Evolutionary conservation across 2,329 filamentous ascomycete genomes (phyloP).

Genomic region (Nannizzia gypsea): DNA sequence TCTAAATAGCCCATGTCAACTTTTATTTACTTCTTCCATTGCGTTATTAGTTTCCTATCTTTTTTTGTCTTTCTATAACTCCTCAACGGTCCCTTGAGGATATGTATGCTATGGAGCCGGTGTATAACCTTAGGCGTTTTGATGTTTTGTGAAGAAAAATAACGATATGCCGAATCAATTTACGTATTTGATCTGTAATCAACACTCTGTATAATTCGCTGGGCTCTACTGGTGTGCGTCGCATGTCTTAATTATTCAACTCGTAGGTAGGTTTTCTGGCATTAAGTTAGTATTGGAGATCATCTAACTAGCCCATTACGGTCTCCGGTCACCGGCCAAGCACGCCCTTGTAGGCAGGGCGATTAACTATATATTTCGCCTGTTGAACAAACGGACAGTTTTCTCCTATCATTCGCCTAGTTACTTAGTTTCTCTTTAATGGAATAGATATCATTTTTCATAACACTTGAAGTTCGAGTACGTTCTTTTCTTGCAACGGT

Average conservation of each 20-base stretch:
- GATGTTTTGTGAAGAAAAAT: neutral
- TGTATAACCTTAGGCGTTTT: neutral
- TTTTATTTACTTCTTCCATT: conserved; percentile 5
- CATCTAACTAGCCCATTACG: neutral
- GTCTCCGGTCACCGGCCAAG: neutral
- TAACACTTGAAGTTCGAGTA: too few species aligned
- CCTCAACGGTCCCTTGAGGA: conserved; percentile 6
- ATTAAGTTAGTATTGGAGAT: too few species aligned
- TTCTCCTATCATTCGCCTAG: too few species aligned
- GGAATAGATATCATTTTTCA: too few species aligned
- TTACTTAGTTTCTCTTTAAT: too few species aligned
- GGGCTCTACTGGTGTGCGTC: neutral
- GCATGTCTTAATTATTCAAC: neutral
- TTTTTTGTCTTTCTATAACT: conserved; percentile 13
- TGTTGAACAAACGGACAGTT: too few species aligned
- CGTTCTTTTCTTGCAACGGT: too few species aligned
- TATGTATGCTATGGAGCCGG: neutral
- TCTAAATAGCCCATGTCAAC: neutral
- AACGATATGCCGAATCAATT: neutral
- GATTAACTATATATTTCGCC: neutral
- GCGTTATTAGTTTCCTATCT: conserved; percentile 7
- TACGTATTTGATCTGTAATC: neutral
- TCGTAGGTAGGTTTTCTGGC: neutral
- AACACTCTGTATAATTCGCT: neutral
- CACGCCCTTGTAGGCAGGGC: neutral